Percentiles rank a stretch among this genome's conserved stretches.
Conservation (phyloP, 192 early-diverging fungal genomes). For the Backusella liffmaniae region DNA sequence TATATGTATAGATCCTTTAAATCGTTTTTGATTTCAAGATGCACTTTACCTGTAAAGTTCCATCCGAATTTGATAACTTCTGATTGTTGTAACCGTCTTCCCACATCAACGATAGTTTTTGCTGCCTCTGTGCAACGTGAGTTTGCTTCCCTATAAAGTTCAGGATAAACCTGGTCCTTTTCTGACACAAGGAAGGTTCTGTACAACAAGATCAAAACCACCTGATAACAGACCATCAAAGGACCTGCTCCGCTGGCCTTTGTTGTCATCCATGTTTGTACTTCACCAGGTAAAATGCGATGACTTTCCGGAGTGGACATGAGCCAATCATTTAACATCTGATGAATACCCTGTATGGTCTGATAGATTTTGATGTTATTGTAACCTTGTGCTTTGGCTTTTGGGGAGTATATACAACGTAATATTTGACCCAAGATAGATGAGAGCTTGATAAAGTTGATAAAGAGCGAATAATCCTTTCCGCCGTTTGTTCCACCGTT, state of each 20-base stretch:
- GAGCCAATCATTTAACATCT: constrained; percentile 28
- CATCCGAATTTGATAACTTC: constrained; percentile 20
- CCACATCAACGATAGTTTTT: constrained; percentile 21
- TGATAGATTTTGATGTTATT: background rate
- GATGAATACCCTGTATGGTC: constrained; percentile 17
- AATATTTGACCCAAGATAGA: constrained; percentile 32
- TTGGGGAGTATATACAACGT: constrained; percentile 33
- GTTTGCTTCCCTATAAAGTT: background rate
- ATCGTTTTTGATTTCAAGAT: background rate
- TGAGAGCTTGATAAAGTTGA: constrained; percentile 34
- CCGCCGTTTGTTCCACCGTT: background rate
- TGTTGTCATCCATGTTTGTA: background rate
- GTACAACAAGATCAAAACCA: constrained; percentile 29
- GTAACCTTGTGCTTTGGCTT: constrained; percentile 23
- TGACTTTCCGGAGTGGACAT: constrained; percentile 12
- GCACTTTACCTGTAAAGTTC: constrained; percentile 27
- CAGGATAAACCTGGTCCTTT: background rate
- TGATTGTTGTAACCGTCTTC: background rate
- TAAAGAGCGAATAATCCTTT: constrained; percentile 21
- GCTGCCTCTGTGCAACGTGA: constrained; percentile 27
- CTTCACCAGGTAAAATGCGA: constrained; percentile 12
- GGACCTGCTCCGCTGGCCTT: constrained; percentile 15
- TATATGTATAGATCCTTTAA: background rate
- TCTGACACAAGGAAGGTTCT: constrained; percentile 28
- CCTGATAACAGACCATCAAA: constrained; percentile 32